Evolutionary conservation across 352 stramenopile genomes (phyloP).

Genomic region (Aphanomyces invadans): DNA sequence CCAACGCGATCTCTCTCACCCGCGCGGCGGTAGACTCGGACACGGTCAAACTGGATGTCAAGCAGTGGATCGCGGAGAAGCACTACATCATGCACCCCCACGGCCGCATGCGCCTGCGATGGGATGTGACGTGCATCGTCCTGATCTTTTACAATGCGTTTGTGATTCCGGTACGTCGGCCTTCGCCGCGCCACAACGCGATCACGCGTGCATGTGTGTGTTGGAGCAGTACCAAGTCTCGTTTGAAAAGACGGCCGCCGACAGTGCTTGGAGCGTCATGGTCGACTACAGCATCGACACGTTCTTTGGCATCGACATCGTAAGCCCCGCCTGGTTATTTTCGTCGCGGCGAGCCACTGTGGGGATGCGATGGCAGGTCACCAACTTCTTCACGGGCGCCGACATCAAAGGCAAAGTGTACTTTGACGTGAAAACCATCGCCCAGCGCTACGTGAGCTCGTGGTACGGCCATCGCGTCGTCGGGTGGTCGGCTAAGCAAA

Average conservation of each 20-base stretch:
- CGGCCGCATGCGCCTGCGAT: constrained; percentile 44
- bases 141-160: constrained; percentile 77
- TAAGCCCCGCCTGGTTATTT: no score
- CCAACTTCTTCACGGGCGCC: constrained; percentile 69
- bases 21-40: neutral
- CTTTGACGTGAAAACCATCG: constrained; percentile 50
- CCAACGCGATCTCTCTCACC: no score
- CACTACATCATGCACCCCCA: constrained; percentile 52
- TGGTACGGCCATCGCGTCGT: constrained; percentile 28
- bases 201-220: no score
- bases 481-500: neutral
- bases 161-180: constrained; percentile 41
- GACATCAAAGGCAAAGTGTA: constrained; percentile 66
- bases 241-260: constrained; percentile 32
- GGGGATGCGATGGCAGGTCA: no score
- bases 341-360: no score
- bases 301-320: constrained; percentile 61
- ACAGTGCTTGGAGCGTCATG: constrained; percentile 25
- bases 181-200: no score
- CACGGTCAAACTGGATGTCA: neutral
- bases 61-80: neutral
- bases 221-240: constrained; percentile 63
- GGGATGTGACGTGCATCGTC: constrained; percentile 55
- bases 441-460: constrained; percentile 38
- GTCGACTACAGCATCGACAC: constrained; percentile 54